Evolutionary conservation across 176 grass and related monocot species (phyloP).

Genomic region (Urochloa ruziziensis): DNA sequence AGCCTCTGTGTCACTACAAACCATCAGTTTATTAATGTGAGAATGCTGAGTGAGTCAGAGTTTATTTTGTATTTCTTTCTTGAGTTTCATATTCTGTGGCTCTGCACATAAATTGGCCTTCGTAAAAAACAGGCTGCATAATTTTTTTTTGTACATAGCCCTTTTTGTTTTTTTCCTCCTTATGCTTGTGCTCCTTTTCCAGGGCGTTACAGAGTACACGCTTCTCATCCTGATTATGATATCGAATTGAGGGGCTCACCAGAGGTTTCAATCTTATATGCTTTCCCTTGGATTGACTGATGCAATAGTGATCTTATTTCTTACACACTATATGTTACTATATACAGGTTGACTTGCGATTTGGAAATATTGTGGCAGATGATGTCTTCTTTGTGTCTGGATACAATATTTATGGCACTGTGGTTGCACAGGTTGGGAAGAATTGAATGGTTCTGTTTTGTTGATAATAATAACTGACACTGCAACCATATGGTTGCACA

Average conservation of each 20-base stretch:
- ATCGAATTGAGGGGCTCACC: conserved; percentile 66
- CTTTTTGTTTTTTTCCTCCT: background rate
- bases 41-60: background rate
- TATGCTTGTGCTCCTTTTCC: conserved; percentile 30
- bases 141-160: background rate
- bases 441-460: background rate
- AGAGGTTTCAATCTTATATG: conserved; percentile 53
- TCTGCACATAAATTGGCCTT: background rate
- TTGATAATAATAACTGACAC: conserved; percentile 3
- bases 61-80: background rate
- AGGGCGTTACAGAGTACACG: conserved; percentile 79
- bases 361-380: conserved; percentile 78
- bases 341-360: conserved; percentile 76
- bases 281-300: conserved; percentile 10
- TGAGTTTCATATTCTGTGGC: background rate
- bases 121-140: background rate
- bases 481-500: conserved; percentile 3
- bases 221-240: conserved; percentile 83
- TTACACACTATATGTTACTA: conserved; percentile 26
- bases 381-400: conserved; percentile 89
- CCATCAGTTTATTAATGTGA: background rate
- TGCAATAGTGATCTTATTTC: conserved; percentile 24
- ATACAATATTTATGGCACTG: conserved; percentile 81
- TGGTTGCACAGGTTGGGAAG: conserved; percentile 78
- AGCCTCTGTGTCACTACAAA: background rate